Conservation (phyloP, 2,329 filamentous ascomycete species). For the Seiridium unicorne region DNA sequence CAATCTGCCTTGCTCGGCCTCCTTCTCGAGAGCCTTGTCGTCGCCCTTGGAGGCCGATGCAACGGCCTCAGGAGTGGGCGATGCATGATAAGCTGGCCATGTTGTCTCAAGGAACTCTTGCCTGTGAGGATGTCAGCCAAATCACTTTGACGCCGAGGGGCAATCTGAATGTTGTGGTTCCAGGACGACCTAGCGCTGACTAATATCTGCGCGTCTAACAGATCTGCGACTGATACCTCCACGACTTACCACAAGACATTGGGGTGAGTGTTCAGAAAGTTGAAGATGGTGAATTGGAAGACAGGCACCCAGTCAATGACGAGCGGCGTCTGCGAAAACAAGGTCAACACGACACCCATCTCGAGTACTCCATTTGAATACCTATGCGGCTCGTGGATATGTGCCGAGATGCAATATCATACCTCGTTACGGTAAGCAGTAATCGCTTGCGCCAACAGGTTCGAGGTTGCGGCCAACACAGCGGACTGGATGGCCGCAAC, state of each 20-base stretch:
- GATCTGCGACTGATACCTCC: not conserved
- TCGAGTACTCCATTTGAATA: too few relatives aligned
- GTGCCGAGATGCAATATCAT: too few relatives aligned
- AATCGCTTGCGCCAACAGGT: conserved; percentile 71
- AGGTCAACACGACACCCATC: not conserved
- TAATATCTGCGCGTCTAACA: not conserved
- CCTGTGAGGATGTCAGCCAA: conserved; percentile 32
- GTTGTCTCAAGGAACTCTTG: conserved; percentile 73
- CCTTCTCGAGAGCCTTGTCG: conserved; percentile 38
- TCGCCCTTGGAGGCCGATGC: conserved; percentile 36
- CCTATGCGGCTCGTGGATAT: not conserved
- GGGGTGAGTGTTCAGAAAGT: conserved; percentile 70
- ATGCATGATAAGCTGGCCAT: conserved; percentile 64
- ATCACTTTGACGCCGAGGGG: too few relatives aligned
- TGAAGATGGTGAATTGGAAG: conserved; percentile 75
- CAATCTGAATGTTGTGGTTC: too few relatives aligned
- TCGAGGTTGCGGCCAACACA: conserved; percentile 64
- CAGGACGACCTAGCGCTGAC: not conserved
- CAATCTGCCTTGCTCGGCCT: conserved; percentile 34
- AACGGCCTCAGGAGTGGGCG: conserved; percentile 38
- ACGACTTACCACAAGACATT: conserved; percentile 74
- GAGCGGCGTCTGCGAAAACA: conserved; percentile 49
- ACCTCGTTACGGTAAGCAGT: conserved; percentile 61
- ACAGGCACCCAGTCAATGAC: conserved; percentile 66
- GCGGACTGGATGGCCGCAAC: conserved; percentile 64